phyloP scores from a whole-genome alignment of 2,329 filamentous ascomycete genomes.

The Zopfia rhizophila region DNA sequence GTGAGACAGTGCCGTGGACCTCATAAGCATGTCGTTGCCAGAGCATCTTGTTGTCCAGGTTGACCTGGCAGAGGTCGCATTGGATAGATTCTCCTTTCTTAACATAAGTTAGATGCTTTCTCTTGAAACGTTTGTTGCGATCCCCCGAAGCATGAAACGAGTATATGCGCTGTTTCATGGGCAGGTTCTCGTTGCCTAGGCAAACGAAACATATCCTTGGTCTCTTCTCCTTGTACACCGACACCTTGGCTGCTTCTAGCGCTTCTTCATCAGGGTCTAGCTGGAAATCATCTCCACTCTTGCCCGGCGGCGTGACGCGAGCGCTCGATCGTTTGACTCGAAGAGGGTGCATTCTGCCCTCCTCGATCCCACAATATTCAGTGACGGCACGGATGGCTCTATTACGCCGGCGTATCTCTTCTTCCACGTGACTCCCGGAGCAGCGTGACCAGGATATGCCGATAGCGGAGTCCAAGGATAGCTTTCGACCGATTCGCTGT shows the following conservation, averaged over 20 bases:
- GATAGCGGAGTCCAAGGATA: constrained; percentile 17
- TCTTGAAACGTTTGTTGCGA: constrained; percentile 26
- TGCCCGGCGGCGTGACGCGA: constrained; percentile 4
- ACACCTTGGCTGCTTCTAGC: constrained; percentile 26
- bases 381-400: constrained; percentile 16
- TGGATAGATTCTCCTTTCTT: constrained; percentile 1
- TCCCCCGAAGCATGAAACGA: constrained; percentile 19
- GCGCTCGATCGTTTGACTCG: constrained; percentile 4
- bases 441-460: constrained; percentile 18
- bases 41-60: constrained; percentile 16
- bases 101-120: constrained; percentile 23
- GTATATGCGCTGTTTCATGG: constrained; percentile 14
- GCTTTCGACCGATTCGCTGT: constrained; percentile 17
- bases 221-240: constrained; percentile 25
- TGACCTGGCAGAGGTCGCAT: constrained; percentile 18
- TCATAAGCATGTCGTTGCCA: constrained; percentile 15
- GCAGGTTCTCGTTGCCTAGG: constrained; percentile 22
- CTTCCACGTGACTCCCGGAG: too few relatives aligned
- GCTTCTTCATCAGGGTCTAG: constrained; percentile 16
- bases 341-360: constrained; percentile 15
- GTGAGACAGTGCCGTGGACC: constrained; percentile 12
- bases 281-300: constrained; percentile 17
- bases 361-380: constrained; percentile 21
- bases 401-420: constrained; percentile 16
- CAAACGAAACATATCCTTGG: constrained; percentile 27